Evolutionary conservation across 2,329 filamentous ascomycete species (phyloP), one percentile per base, ranked within the genome.

Genomic region (Fusarium sp.): DNA sequence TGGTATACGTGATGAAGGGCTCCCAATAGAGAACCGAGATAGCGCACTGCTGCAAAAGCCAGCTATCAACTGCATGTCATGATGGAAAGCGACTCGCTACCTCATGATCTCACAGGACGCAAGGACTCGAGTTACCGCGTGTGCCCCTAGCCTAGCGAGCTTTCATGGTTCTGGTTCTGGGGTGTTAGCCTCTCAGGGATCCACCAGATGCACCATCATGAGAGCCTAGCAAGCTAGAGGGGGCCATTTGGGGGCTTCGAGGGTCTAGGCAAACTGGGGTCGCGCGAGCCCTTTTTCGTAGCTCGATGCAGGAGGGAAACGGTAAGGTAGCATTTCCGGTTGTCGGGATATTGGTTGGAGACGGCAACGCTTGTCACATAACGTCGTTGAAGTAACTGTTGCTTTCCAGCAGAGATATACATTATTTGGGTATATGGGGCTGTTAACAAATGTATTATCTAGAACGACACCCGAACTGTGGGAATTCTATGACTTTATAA

Each of bases 231-330:
- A 48, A 51, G 30, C 45, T 55, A 32, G 62, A 63, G 62, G 56
- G 56, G 48, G 42, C 12, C 32, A 53, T 56, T 66, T 65, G 53
- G 67, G 68, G 70, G 60, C 63, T 60, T 55, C 47, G 49, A 47
- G 58, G 53, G 70, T 59, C 68, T 71, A 45, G 70, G 66, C 70
- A 73, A 67, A 70, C 70, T 70, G 70, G 68, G 70, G 70, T 73
- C 54, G 59, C 57, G 60, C 50, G 61, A 66, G 70, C 55, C 59
- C 52, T 69, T 63, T 67, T 32, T 61, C 47, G 52, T 71, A 62
- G 55, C 60, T 64, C 56, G 62, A 61, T 68, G 62, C 68, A 69
- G 65, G 26, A 28, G 26, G 26, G 26, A 11, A 28, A 28, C 26
- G 26, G 26, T 10, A 28, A 11, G 26, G 26, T 10, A 28, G 26